These are phyloP conservation scores for Zygosaccharomyces pseudobailii DNA, from an alignment of 1,139 yeast genomes.

Conservation along the genomic window DNA sequence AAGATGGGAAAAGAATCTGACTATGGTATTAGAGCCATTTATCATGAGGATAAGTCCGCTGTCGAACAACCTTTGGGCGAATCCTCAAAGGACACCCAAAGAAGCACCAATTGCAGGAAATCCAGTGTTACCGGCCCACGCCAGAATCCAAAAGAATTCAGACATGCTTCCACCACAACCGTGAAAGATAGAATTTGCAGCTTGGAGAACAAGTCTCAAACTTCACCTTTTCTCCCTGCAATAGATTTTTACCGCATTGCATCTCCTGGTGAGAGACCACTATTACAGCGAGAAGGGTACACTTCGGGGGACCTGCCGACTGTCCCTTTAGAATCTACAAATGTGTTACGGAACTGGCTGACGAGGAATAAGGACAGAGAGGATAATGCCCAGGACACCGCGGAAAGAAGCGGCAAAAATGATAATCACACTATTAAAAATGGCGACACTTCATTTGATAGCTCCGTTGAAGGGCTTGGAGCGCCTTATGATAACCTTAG, in stretches of 20 bases:
- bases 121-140: neutral
- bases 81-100: slow-evolving; percentile 35
- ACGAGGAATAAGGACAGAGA: neutral
- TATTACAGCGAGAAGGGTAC: slow-evolving; percentile 12
- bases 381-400: neutral
- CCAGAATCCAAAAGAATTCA: slow-evolving; percentile 36
- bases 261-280: slow-evolving; percentile 23
- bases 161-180: slow-evolving; percentile 53
- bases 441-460: neutral
- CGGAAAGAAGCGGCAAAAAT: neutral
- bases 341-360: neutral
- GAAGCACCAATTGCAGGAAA: neutral
- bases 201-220: slow-evolving; percentile 18
- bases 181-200: slow-evolving; percentile 52
- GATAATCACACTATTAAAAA: neutral
- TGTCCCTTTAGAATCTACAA: neutral
- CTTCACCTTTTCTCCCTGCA: neutral
- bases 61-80: neutral
- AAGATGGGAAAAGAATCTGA: slow-evolving; percentile 2
- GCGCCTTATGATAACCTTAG: neutral
- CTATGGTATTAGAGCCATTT: slow-evolving; percentile 14
- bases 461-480: neutral
- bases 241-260: slow-evolving; percentile 11
- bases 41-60: slow-evolving; percentile 1
- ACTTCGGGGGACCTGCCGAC: neutral